Conservation (phyloP, 1,284 basidiomycete species). For the Ceratobasidium sp. region DNA sequence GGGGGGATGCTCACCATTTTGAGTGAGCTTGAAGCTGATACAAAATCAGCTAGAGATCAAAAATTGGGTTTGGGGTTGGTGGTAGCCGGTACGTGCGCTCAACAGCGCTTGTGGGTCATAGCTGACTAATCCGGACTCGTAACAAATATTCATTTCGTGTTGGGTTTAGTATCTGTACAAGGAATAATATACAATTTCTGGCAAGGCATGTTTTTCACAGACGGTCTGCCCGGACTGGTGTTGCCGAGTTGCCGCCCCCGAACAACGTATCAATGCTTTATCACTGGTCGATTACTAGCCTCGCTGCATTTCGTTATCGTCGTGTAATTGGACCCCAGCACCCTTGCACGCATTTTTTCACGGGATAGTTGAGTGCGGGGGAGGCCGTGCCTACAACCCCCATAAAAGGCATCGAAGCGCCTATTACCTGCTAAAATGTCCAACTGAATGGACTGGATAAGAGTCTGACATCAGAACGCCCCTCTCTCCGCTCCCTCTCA, state of each 20-base stretch:
- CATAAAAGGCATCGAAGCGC: slow-evolving; percentile 25
- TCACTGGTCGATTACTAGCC: not conserved
- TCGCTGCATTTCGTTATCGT: slow-evolving; percentile 14
- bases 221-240: not conserved
- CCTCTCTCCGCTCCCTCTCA: slow-evolving; percentile 8
- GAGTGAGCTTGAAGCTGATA: slow-evolving; percentile 16
- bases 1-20: not conserved
- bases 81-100: slow-evolving; percentile 35
- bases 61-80: slow-evolving; percentile 38
- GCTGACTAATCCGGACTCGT: not conserved
- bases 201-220: not conserved
- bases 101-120: slow-evolving; percentile 6
- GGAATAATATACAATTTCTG: not conserved
- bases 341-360: slow-evolving; percentile 25
- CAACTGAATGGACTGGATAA: slow-evolving; percentile 30
- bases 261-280: not conserved
- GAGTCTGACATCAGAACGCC: slow-evolving; percentile 25
- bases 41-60: slow-evolving; percentile 38
- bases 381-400: slow-evolving; percentile 23
- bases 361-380: slow-evolving; percentile 15
- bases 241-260: slow-evolving; percentile 4
- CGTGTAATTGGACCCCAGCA: not conserved
- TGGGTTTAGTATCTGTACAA: not conserved
- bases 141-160: slow-evolving; percentile 1
- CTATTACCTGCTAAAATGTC: slow-evolving; percentile 1